A percentile compares a stretch with the other conserved stretches of the same genome.
Conservation (phyloP, 1,284 basidiomycete species). For the Malassezia nana region DNA sequence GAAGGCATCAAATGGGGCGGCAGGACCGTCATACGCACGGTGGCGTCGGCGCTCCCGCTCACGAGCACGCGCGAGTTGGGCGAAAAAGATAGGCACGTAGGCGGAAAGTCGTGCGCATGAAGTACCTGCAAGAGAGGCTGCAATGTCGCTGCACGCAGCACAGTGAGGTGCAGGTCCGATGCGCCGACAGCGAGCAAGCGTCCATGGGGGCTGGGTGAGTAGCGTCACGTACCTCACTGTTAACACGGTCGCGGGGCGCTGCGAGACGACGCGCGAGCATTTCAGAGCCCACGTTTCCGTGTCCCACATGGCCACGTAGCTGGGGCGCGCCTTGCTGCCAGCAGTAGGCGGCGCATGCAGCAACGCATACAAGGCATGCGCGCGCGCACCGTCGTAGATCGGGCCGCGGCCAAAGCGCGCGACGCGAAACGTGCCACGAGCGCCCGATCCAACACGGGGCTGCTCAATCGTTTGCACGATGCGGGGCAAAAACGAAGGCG, state of each 20-base stretch:
- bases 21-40: conserved; percentile 79
- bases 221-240: too few relatives aligned
- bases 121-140: conserved; percentile 72
- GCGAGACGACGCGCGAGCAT: conserved; percentile 33
- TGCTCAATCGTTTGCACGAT: conserved; percentile 12
- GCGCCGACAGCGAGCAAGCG: conserved; percentile 72
- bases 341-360: conserved; percentile 22
- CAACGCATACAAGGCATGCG: conserved; percentile 12
- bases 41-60: conserved; percentile 83
- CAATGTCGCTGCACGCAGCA: conserved; percentile 70
- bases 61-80: conserved; percentile 67
- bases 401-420: conserved; percentile 19
- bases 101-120: conserved; percentile 87
- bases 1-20: conserved; percentile 15
- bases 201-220: conserved; percentile 63
- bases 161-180: conserved; percentile 73
- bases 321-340: conserved; percentile 37
- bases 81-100: conserved; percentile 76
- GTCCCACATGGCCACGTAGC: conserved; percentile 42
- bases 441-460: conserved; percentile 9
- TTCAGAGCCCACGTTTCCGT: conserved; percentile 38
- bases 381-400: not conserved
- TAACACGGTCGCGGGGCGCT: conserved; percentile 40
- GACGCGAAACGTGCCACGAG: conserved; percentile 23
- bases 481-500: not conserved